These are phyloP conservation scores for Gossypium thurberi DNA, from an alignment of 345 rosid genomes.

Conservation along the genomic window DNA sequence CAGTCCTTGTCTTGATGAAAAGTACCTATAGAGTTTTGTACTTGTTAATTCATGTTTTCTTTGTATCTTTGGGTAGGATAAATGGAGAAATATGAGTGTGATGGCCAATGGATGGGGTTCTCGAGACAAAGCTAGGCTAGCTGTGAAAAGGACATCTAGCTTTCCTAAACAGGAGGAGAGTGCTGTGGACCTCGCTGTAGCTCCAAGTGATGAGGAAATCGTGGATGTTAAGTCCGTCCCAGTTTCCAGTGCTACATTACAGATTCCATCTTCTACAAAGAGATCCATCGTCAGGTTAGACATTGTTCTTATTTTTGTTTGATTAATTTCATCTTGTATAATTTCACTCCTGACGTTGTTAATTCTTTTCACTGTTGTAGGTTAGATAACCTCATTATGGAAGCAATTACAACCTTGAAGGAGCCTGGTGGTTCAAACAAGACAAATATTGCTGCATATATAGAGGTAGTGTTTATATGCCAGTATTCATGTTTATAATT, in stretches of 20 bases:
- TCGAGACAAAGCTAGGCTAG: slow-evolving; percentile 71
- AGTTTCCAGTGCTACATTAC: slow-evolving; percentile 33
- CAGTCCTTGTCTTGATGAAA: not conserved
- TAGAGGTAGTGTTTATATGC: slow-evolving; percentile 53
- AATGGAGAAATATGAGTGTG: slow-evolving; percentile 99
- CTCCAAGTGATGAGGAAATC: slow-evolving; percentile 67
- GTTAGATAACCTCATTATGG: slow-evolving; percentile 86
- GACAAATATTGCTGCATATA: slow-evolving; percentile 72
- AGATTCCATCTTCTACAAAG: slow-evolving; percentile 43
- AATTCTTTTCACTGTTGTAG: slow-evolving; percentile 28
- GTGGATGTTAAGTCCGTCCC: slow-evolving; percentile 47
- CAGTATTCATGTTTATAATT: slow-evolving; percentile 20
- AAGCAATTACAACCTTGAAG: slow-evolving; percentile 76
- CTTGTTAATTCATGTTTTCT: slow-evolving; percentile 12
- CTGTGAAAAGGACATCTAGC: slow-evolving; percentile 52
- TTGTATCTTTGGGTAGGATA: slow-evolving; percentile 50
- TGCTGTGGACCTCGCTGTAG: slow-evolving; percentile 24
- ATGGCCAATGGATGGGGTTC: slow-evolving; percentile 93
- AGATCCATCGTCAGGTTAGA: slow-evolving; percentile 73
- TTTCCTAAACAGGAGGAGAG: slow-evolving; percentile 52
- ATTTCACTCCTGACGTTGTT: slow-evolving; percentile 16
- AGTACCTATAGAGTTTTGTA: not conserved
- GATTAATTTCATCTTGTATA: not conserved
- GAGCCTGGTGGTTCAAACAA: slow-evolving; percentile 93
- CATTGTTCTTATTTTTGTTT: not conserved